Evolutionary conservation across 2,329 filamentous ascomycete genomes (phyloP).

Genomic region (Neonectria ditissima): DNA sequence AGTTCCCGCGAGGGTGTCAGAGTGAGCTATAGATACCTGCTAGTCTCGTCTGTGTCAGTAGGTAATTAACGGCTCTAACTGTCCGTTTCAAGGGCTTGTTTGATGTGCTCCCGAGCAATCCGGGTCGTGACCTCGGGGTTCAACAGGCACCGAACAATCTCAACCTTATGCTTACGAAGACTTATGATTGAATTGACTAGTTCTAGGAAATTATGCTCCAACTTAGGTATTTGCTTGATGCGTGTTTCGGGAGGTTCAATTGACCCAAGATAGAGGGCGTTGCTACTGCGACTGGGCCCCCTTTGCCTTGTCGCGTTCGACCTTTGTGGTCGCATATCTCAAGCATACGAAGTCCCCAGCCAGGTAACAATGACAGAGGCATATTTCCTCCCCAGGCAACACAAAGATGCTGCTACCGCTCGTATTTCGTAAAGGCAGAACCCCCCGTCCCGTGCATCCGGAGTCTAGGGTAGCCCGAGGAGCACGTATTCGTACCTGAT

Average conservation of each 20-base stretch:
- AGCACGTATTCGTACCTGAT: not conserved
- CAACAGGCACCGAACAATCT: not conserved
- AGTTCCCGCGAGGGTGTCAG: not conserved
- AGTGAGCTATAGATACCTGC: not conserved
- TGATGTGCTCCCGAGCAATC: not conserved
- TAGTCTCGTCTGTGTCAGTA: not conserved
- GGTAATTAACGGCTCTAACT: not conserved
- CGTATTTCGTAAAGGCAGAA: not conserved
- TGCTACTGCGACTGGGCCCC: too few relatives aligned
- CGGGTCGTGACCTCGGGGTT: not conserved
- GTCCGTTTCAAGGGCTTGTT: not conserved
- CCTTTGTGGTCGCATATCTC: not conserved
- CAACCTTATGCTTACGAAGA: too few relatives aligned
- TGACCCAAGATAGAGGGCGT: not conserved
- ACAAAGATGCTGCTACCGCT: not conserved
- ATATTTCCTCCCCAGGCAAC: not conserved
- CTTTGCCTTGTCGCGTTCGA: too few relatives aligned
- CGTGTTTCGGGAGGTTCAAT: not conserved
- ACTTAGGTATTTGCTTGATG: not conserved
- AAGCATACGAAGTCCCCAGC: not conserved
- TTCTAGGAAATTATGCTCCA: not conserved
- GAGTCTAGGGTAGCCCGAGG: constrained; percentile 5
- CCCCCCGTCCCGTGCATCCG: not conserved
- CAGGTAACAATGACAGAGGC: not conserved
- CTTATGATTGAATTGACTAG: too few relatives aligned